A percentile compares a stretch with the other conserved stretches of the same genome.
Evolutionary conservation across 768 basidiomycete genomes (phyloP).

Genomic region (Panaeolus cyanescens): DNA sequence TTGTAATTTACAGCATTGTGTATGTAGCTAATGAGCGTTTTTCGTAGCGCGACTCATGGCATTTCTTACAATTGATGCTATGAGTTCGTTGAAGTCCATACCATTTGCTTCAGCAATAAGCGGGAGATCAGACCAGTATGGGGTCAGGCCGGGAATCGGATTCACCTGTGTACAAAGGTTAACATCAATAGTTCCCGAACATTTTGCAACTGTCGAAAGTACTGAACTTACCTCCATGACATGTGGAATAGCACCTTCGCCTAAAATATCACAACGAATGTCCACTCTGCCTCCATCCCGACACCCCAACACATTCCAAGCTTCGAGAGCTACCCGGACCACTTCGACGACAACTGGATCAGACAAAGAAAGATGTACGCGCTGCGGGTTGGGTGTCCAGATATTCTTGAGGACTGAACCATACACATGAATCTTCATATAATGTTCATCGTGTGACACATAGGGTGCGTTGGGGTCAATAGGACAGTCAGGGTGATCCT

Average conservation of each 20-base stretch:
- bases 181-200: no score
- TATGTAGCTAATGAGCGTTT: no score
- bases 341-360: constrained; percentile 10
- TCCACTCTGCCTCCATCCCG: constrained; percentile 23
- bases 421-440: constrained; percentile 18
- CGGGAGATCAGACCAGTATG: neutral
- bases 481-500: constrained; percentile 10
- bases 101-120: neutral
- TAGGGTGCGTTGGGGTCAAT: constrained; percentile 10
- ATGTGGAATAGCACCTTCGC: neutral
- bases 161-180: no score
- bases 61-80: neutral
- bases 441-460: constrained; percentile 8
- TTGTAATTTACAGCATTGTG: no score
- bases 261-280: constrained; percentile 15
- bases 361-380: constrained; percentile 9
- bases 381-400: constrained; percentile 14
- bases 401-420: constrained; percentile 12
- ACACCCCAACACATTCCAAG: constrained; percentile 20
- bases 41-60: no score
- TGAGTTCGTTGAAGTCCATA: neutral
- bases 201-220: no score
- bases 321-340: constrained; percentile 15
- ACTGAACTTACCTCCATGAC: neutral
- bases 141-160: neutral